Base-by-base conservation (phyloP, 495 filamentous ascomycete genomes). In the Corynascus novoguineensis region DNA sequence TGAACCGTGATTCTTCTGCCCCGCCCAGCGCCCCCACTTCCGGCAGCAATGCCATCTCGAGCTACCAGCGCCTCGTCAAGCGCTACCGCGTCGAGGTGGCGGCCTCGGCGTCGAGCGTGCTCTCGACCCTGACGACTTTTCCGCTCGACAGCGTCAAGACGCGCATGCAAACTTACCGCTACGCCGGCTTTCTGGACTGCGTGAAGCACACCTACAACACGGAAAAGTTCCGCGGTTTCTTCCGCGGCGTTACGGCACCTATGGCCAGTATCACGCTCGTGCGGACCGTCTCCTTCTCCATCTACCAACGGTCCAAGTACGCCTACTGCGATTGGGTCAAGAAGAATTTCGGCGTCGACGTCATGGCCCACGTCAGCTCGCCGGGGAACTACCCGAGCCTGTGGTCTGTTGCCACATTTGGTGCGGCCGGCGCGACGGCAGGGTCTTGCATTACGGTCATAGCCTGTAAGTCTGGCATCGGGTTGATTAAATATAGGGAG, bases 271-370 rank as follows among this genome's bases (percentile, higher is more conserved):
- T 97, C 48, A 96, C 92, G 9, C 79, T 89, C 47, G 91, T 96
- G 53, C 84, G 92, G 34, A 93, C 92, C 19, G 80, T 95, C 49
- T 93, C 89, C n/a, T 96, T 97, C 67, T 92, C 89, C 32, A 86
- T 92, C 53, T 97, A 97, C 74, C 89, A 90, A 69, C 80, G 79
- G 35, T 86, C 88, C 37, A 96, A 96, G 72, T 83, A 89, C 69
- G 71, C 74, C 11, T 86, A 92, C 63, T 84, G 88, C 53, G 76
- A 78, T 60, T 85, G 78, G 78, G 78, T 88, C 64, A 78, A 81
- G 62, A 64, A 61, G 32, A 72, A 83, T 52, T 84, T 85, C 44
- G 88, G 87, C 24, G 74, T 78, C 45, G 86, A 87, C 40, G 89
- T 90, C 19, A 75, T 91, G 60, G 76, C 77, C 5, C 79, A 86